Evolutionary conservation across 352 stramenopile genomes (phyloP), one percentile per base, ranked within the genome.

Genomic region (Pythium brachiatum): DNA sequence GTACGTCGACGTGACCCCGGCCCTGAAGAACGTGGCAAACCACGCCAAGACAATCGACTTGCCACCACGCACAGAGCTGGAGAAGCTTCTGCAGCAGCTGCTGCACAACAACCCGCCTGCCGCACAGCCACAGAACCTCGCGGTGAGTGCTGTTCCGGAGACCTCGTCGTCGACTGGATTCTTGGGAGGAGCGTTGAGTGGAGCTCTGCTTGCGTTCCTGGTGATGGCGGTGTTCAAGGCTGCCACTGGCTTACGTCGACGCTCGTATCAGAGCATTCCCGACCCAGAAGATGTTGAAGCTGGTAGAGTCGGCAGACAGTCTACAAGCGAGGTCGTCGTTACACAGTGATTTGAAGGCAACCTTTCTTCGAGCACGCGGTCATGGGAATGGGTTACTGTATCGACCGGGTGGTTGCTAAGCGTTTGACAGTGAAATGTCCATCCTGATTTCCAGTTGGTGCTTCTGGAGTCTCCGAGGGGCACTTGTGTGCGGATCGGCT

Each of bases 1-100:
- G 83, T 83, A 78, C 55, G 66, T 88, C 15, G 78, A 92, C 25
- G 67, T 84, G 1, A 92, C 83, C 1, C 32, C 62, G 0, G 60
- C 69, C 13, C 53, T 90, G 36, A 64, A 79, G 18, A 68, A 80
- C 41, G 61, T 74, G 7, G 54, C 38, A 16, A 90, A 85, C 54
- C 55, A 41, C 7, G 65, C 68, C 31, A 72, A 72, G 32, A 89
- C 83, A 2, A 67, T 77, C n/a, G 83, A 92, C 39, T n/a, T 90
- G n/a, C 83, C 79, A 2, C 63, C 69, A 0, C 81, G 83, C 44
- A 75, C 72, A 2, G 36, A 73, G 43, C 63, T 92, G 9, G 72
- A 86, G 44, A 53, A 69, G 36, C 39, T 82, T 13, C 50, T 88
- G 0, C 54, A 70, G 57, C 27, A 70, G 26, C 48, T 70, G 7